Conservation (phyloP, 202 grass and related monocot species). For the Schoenoplectus triqueter region DNA sequence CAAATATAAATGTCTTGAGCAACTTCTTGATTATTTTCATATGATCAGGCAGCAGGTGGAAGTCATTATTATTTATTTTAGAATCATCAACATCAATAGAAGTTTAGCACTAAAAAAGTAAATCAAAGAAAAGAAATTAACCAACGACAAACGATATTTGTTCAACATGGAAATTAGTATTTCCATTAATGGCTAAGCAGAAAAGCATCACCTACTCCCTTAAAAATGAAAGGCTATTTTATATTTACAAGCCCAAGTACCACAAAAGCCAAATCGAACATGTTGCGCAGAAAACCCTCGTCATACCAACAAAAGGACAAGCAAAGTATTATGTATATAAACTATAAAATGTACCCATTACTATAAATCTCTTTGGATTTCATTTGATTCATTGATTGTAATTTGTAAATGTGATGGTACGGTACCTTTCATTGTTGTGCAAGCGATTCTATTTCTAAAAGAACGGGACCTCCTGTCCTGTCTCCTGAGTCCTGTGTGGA, state of each 20-base stretch:
- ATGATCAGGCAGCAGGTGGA: no score
- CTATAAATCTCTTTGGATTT: constrained; percentile 2
- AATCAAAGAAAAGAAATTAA: no score
- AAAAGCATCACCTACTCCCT: background rate
- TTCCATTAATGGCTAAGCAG: background rate
- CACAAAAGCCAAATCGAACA: background rate
- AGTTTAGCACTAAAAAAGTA: no score
- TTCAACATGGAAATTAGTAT: background rate
- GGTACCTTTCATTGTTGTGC: constrained; percentile 24
- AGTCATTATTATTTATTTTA: no score
- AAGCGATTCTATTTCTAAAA: constrained; percentile 4
- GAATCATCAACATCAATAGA: no score
- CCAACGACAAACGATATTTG: background rate
- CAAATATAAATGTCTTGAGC: no score
- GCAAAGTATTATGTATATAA: constrained; percentile 8
- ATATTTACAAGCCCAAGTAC: background rate
- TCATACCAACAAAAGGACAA: constrained; percentile 8
- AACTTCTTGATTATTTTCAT: no score
- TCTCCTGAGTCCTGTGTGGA: background rate
- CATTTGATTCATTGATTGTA: constrained; percentile 18
- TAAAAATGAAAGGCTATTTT: background rate
- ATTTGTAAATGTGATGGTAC: background rate
- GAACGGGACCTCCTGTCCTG: background rate
- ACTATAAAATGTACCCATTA: background rate
- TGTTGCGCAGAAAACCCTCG: background rate